Evolutionary conservation across 768 basidiomycete species (phyloP), one percentile per base, ranked within the genome.

Genomic region (Boletus edulis): DNA sequence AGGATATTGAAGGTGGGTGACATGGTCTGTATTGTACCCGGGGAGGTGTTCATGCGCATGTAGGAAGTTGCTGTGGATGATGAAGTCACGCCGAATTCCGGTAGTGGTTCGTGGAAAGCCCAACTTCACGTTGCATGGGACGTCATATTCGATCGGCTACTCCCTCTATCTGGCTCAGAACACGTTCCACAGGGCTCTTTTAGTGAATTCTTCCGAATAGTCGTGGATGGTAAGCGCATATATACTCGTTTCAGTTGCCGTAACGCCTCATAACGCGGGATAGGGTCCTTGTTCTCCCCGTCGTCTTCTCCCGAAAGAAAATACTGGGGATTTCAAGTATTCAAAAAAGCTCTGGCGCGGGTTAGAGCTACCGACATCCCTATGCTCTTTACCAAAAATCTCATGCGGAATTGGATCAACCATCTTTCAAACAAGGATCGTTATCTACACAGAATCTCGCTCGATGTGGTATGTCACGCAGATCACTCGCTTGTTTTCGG

Each of bases 341-440:
- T 98, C 73, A 83, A 86, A 63, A 87, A 83, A 59, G 85, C 92
- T 9, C 75, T 97, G 40, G 79, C 82, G 15, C 84, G 85, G 37
- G 79, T 91, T 31, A 75, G 80, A 15, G 71, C 82, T 17, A 72
- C 81, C 43, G 86, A 83, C 50, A 77, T 96, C 62, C 88, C 91
- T 0, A 86, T 92, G 80, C 76, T 98, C 34, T 94, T 99, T 69
- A 95, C 91, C 18, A 88, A 87, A 63, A 94, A 97, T 69, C 91
- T 97, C 65, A 94, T 98, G 89, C 86, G 94, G 37, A 87, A 88
- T 37, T 96, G 95, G 92, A 95, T 96, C 56, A 96, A 96, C 67
- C 94, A 98, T 70, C 78, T 99, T 20, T 89, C 92, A 0, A 86
- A 91, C 51, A 80, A 79, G 43, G 95, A 98, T 70, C 82, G 94